Conservation (phyloP, 768 basidiomycete species). For the Harrya chromipes region DNA sequence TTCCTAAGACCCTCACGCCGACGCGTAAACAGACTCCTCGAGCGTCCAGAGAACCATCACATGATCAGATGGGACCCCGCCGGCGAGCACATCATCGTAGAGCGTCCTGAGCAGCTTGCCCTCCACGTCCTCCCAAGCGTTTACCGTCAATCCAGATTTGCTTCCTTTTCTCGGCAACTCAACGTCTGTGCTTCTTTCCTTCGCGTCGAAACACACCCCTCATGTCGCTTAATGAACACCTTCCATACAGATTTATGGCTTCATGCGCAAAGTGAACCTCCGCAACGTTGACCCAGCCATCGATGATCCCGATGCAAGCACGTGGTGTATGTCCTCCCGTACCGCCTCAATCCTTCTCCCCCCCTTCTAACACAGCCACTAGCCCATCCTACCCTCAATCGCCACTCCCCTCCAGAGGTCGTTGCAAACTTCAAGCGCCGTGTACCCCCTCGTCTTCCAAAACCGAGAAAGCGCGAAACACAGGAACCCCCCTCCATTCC, state of each 20-base stretch:
- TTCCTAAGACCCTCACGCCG: conserved; percentile 11
- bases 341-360: conserved; percentile 15
- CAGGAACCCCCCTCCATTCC: conserved; percentile 68
- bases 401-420: conserved; percentile 85
- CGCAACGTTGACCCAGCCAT: conserved; percentile 94
- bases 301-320: conserved; percentile 93
- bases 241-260: conserved; percentile 83
- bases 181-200: conserved; percentile 63
- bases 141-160: conserved; percentile 95
- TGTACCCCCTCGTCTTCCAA: conserved; percentile 89
- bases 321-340: conserved; percentile 75
- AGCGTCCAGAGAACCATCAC: conserved; percentile 89
- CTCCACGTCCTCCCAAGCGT: conserved; percentile 91
- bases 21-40: conserved; percentile 61
- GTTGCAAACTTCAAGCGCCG: conserved; percentile 95
- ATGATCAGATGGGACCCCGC: conserved; percentile 97
- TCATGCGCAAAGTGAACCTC: conserved; percentile 97
- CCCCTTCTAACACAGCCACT: conserved; percentile 25
- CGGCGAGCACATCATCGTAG: conserved; percentile 94
- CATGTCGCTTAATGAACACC: conserved; percentile 23
- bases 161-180: conserved; percentile 95
- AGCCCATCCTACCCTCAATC: conserved; percentile 91
- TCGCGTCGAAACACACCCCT: conserved; percentile 21
- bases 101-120: conserved; percentile 89
- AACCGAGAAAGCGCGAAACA: conserved; percentile 76